Evolutionary conservation across 2,329 filamentous ascomycete species (phyloP), one percentile per base, ranked within the genome.

Genomic region (Drechslerella coelobrocha): DNA sequence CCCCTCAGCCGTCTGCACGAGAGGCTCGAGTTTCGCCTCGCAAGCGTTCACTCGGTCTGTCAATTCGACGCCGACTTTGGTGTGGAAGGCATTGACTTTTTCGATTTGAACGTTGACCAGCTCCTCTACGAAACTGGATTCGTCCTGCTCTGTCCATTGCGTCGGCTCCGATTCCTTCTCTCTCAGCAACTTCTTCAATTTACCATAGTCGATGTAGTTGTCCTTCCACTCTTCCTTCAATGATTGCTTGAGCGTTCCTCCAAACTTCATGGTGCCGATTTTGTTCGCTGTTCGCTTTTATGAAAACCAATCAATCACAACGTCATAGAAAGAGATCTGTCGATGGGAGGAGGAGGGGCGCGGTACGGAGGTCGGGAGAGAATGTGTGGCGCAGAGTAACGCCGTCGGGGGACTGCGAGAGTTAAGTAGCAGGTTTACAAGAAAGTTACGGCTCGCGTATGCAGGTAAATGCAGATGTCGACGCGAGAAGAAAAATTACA

Each of bases 201-300:
- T 96, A 76, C 85, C 82, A 80, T 99, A 99, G 82, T 97, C 92
- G 78, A 99, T 91, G 82, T 99, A 97, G 77, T 95, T 85, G 78
- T 89, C 90, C 79, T 89, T 90, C 93, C 93, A 99, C 77, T 92
- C 91, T 75, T 85, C 81, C 79, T 97, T 94, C 76, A 90, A 83
- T 68, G 90, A 88, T 76, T 86, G 85, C 76, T 88, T 86, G 71
- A 99, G 85, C 55, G 91, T 97, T 81, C 88, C 91, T 73, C 93
- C 93, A 83, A 97, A 99, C 76, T 91, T 89, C 94, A 99, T 97
- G 77, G 27, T 31, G 60, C 12, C n/a, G 23, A 27, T 21, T 61
- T 39, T 39, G 17, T 31, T 55, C 2, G 17, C 34, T 27, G 7
- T 10, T 2, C 1, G 8, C 23, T 8, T n/a, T 54, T 53, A 19